Conservation (phyloP, 2,329 filamentous ascomycete genomes). For the Lasiodiplodia gonubiensis region DNA sequence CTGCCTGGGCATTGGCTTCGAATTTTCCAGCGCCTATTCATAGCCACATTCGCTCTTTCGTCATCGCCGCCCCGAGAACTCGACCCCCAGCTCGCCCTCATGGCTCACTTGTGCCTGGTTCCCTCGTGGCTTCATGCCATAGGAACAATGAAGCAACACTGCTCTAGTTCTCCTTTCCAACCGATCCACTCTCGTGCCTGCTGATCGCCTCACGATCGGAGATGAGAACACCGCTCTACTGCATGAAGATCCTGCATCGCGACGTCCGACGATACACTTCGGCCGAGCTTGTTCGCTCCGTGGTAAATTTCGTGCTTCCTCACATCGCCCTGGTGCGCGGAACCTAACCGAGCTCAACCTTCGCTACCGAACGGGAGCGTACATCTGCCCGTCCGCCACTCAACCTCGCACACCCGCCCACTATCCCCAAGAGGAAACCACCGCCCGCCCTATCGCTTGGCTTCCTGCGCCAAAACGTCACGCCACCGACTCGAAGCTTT, state of each 20-base stretch:
- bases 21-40: not conserved
- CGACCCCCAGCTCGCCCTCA: not conserved
- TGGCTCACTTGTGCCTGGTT: not conserved
- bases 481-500: not conserved
- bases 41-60: not conserved
- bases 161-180: not conserved
- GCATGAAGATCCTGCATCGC: not conserved
- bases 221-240: not conserved
- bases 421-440: not conserved
- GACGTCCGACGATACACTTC: not conserved
- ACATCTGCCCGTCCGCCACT: slow-evolving; percentile 11
- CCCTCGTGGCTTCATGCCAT: not conserved
- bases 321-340: not conserved
- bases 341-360: not conserved
- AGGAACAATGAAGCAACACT: not conserved
- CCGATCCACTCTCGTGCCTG: not conserved
- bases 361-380: slow-evolving; percentile 4
- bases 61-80: not conserved
- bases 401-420: not conserved
- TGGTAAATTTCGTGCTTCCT: not conserved
- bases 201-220: not conserved
- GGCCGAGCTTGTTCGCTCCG: slow-evolving; percentile 3
- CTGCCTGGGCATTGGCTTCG: not conserved
- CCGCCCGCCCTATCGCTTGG: not conserved
- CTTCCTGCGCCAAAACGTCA: not conserved